Evolutionary conservation across 305 asterid species (phyloP).

Genomic region (Fraxinus dipetala): DNA sequence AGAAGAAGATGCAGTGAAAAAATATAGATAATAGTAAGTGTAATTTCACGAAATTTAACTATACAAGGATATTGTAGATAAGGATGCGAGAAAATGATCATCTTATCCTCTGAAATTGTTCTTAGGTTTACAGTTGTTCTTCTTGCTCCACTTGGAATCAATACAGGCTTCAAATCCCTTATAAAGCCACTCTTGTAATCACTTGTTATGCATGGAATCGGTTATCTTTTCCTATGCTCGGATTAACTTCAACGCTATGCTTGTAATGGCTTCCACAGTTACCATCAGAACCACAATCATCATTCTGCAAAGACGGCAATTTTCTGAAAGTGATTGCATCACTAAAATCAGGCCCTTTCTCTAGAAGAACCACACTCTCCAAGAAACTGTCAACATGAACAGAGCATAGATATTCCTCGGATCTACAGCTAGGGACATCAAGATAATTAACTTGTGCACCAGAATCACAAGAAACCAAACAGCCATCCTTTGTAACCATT

Average conservation of each 20-base stretch:
- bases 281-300: neutral
- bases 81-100: neutral
- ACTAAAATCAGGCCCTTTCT: slow-evolving; percentile 21
- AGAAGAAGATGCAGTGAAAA: neutral
- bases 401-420: slow-evolving; percentile 28
- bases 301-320: slow-evolving; percentile 19
- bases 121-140: neutral
- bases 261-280: neutral
- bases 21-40: neutral
- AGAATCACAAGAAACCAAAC: slow-evolving; percentile 30
- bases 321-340: slow-evolving; percentile 16
- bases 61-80: neutral
- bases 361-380: slow-evolving; percentile 41
- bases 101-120: neutral
- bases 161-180: neutral
- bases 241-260: neutral
- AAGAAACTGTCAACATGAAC: slow-evolving; percentile 33
- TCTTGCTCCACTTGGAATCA: neutral
- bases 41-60: neutral
- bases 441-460: slow-evolving; percentile 29
- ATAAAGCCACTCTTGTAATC: no score
- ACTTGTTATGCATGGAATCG: no score
- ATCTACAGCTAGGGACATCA: slow-evolving; percentile 28
- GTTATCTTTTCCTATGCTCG: no score
- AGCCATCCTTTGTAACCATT: slow-evolving; percentile 27